phyloP scores from a whole-genome alignment of 192 early-diverging fungal species.

The Umbelopsis vinacea region DNA sequence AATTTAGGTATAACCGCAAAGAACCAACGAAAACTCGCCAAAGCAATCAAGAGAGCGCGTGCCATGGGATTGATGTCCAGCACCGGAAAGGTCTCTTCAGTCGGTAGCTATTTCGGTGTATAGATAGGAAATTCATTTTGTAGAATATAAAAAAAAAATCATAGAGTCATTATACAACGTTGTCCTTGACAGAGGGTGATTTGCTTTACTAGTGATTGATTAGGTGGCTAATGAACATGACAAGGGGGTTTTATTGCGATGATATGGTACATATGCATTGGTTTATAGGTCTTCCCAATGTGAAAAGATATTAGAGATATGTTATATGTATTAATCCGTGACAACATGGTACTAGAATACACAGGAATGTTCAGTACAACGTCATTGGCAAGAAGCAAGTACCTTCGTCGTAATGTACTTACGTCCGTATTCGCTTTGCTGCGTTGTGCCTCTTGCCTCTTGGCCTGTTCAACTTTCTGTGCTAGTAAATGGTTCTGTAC shows the following conservation, averaged over 20 bases:
- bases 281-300: background rate
- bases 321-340: background rate
- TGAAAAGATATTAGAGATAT: background rate
- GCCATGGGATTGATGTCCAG: constrained; percentile 44
- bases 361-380: no score
- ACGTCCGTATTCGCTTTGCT: background rate
- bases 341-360: constrained; percentile 1
- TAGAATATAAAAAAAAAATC: constrained; percentile 20
- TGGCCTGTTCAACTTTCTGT: constrained; percentile 25
- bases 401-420: background rate
- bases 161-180: background rate
- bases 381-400: background rate
- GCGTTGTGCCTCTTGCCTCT: constrained; percentile 23
- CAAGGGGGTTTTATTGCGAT: no score
- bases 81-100: background rate
- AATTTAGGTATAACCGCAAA: constrained; percentile 46
- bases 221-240: no score
- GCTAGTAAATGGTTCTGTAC: constrained; percentile 21
- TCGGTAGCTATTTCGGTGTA: constrained; percentile 1
- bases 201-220: background rate
- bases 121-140: constrained; percentile 8
- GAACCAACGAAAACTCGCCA: constrained; percentile 52
- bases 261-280: no score
- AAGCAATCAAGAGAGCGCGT: constrained; percentile 51
- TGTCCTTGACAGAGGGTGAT: no score